Conservation (phyloP, 1,284 basidiomycete species). For the Rhodotorula glutinis region DNA sequence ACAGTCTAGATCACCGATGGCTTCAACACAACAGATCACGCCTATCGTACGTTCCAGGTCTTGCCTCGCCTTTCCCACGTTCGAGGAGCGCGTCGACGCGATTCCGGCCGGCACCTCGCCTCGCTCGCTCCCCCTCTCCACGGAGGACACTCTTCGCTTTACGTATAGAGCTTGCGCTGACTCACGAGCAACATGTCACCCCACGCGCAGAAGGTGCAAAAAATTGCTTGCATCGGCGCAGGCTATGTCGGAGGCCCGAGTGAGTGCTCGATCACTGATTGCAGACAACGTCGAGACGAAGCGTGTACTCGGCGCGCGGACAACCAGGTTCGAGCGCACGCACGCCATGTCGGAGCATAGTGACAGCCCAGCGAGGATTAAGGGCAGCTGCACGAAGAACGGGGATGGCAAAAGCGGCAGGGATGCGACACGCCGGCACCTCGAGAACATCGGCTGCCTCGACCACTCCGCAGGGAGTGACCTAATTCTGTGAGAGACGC, state of each 20-base stretch:
- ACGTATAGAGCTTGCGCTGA: not conserved
- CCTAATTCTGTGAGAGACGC: no score
- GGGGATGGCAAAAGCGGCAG: no score
- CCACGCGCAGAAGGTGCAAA: constrained; percentile 40
- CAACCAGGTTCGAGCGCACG: not conserved
- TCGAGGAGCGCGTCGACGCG: no score
- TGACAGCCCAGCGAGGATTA: no score
- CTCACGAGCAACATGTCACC: not conserved
- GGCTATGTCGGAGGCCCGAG: constrained; percentile 75
- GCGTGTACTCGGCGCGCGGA: not conserved
- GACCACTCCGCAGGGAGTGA: no score
- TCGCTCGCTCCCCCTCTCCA: not conserved
- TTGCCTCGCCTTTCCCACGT: no score
- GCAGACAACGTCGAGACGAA: not conserved
- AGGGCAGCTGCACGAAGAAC: no score
- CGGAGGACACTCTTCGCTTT: no score
- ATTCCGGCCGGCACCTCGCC: not conserved
- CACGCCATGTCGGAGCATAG: not conserved
- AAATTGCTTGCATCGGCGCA: constrained; percentile 67
- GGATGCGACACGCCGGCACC: no score
- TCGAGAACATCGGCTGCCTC: no score
- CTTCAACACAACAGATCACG: constrained; percentile 12
- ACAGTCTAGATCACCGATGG: not conserved
- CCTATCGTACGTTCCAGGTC: constrained; percentile 33
- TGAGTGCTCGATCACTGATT: constrained; percentile 52